Base-by-base conservation (phyloP, 306 rosid genomes). In the Vigna nakashimae region DNA sequence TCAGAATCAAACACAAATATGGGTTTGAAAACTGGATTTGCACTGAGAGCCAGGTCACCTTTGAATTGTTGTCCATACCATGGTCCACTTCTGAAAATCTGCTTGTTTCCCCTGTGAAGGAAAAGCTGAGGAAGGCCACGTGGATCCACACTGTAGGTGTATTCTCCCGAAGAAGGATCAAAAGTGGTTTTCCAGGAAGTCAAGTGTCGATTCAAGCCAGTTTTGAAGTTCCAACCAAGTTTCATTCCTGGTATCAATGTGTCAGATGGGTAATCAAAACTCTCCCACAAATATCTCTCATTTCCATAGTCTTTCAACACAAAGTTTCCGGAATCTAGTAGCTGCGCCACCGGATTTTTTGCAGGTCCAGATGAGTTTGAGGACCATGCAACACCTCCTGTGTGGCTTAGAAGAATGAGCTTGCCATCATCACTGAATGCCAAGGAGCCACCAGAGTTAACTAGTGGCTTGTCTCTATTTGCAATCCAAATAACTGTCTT, bases 241-340 rank as follows among this genome's bases (percentile, higher is more conserved):
- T 78, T 83, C 88, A 85, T 83, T 42, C 82, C 80, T 12, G 91
- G 86, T 45, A 88, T 40, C 42, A 85, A 80, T 60, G 87, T 88
- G 51, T 88, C 77, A 45, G 67, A 81, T 10, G 89, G 91, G 65
- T 83, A 76, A 81, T 88, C 86, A 76, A 88, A 88, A 80, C 89
- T 86, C 77, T 88, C 86, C 91, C 91, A 86, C n/a, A 73, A 2
- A 67, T 40, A 71, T 20, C 65, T 36, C 62, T 85, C 78, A 73
- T n/a, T 50, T 11, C 24, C 79, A 38, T 13, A 58, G 17, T 79
- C 84, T 65, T 51, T 76, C 57, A 86, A 16, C 34, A 88, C 86
- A 16, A 88, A 71, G 72, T 85, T 88, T 43, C 91, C 91, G 5
- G 86, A 2, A 59, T 81, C 91, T 13, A 85, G 65, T 11, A 88